These are phyloP conservation scores for Zygosaccharomyces sapae DNA, from an alignment of 1,139 yeast species.

Conservation along the genomic window DNA sequence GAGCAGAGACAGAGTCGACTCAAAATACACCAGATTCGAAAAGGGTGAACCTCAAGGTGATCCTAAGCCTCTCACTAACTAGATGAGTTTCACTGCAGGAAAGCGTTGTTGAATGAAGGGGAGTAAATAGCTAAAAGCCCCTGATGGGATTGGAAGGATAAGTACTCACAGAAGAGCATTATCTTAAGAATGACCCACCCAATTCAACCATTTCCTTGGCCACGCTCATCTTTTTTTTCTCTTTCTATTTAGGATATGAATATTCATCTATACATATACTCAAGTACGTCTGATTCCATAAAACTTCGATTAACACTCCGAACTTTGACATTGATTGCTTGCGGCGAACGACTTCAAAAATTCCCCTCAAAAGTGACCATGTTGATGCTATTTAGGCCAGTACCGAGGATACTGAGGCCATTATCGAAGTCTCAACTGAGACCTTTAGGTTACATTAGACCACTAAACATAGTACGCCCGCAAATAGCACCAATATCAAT, in stretches of 20 bases:
- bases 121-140: background rate
- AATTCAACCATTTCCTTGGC: background rate
- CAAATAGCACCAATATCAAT: conserved; percentile 2
- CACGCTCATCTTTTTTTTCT: background rate
- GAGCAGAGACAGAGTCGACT: conserved; percentile 69
- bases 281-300: conserved; percentile 4
- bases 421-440: background rate
- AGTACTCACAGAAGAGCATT: background rate
- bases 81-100: background rate
- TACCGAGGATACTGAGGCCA: conserved; percentile 6
- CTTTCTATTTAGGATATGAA: background rate
- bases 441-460: background rate
- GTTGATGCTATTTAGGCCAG: conserved; percentile 3
- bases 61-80: conserved; percentile 28
- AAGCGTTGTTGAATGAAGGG: background rate
- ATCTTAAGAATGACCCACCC: background rate
- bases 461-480: background rate
- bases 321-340: background rate
- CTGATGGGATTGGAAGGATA: background rate
- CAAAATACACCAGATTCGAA: conserved; percentile 66
- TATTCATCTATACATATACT: conserved; percentile 7
- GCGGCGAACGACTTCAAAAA: background rate
- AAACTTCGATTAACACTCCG: conserved; percentile 2
- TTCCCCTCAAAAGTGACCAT: background rate
- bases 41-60: conserved; percentile 52